A percentile compares a stretch with the other conserved stretches of the same genome.
phyloP scores from a whole-genome alignment of 768 basidiomycete species.

The Lactifluus subvellereus region DNA sequence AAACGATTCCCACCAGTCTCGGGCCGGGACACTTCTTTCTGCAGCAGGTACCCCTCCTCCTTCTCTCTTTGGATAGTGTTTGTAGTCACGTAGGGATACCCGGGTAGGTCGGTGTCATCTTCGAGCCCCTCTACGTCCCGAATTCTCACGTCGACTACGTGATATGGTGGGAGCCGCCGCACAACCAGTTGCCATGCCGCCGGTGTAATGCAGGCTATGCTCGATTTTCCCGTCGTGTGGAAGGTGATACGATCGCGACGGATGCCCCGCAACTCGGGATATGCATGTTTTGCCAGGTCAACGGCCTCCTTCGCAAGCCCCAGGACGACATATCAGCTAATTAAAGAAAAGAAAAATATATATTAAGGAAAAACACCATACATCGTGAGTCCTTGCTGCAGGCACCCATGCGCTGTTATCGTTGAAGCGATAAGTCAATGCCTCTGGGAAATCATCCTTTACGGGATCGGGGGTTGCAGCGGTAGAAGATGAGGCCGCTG shows the following conservation, averaged over 20 bases:
- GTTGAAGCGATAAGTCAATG: constrained; percentile 22
- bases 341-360: neutral
- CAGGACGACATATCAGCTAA: neutral
- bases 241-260: constrained; percentile 19
- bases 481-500: neutral
- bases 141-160: constrained; percentile 20
- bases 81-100: neutral
- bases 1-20: constrained; percentile 3
- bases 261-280: constrained; percentile 13
- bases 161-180: constrained; percentile 17
- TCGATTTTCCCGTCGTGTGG: constrained; percentile 20
- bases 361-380: neutral
- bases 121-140: constrained; percentile 11
- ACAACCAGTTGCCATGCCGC: constrained; percentile 23
- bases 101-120: constrained; percentile 8
- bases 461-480: neutral
- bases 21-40: neutral
- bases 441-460: constrained; percentile 17
- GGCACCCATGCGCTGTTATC: constrained; percentile 22
- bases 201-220: constrained; percentile 21
- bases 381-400: constrained; percentile 11
- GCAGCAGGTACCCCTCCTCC: neutral
- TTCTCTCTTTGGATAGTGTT: neutral
- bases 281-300: constrained; percentile 18
- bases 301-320: constrained; percentile 12